Percentiles rank a stretch among this genome's conserved stretches.
phyloP scores from a whole-genome alignment of 306 rosid species.

The Ormosia emarginata region DNA sequence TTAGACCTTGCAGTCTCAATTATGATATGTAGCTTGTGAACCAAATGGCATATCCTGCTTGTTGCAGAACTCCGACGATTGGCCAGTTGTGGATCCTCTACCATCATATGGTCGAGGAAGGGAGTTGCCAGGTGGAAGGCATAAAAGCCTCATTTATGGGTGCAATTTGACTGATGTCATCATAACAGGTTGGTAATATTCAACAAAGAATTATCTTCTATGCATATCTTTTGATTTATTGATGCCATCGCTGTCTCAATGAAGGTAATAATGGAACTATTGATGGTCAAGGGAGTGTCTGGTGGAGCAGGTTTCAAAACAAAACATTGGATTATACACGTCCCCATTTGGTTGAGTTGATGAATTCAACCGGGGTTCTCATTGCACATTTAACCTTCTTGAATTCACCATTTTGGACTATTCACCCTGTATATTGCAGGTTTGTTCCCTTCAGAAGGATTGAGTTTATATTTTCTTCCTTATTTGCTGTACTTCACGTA shows the following conservation, averaged over 20 bases:
- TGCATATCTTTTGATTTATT: constrained; percentile 10
- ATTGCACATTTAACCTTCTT: constrained; percentile 64
- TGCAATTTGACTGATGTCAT: constrained; percentile 66
- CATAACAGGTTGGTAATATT: constrained; percentile 57
- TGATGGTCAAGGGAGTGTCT: constrained; percentile 72
- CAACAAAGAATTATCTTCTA: background rate
- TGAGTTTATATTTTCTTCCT: constrained; percentile 8
- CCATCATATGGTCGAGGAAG: constrained; percentile 94
- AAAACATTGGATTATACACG: constrained; percentile 64
- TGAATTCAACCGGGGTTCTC: constrained; percentile 61
- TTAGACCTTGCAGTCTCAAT: constrained; percentile 3
- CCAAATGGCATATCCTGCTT: constrained; percentile 23
- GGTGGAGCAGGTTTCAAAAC: constrained; percentile 65
- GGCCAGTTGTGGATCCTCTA: constrained; percentile 76
- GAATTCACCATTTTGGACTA: constrained; percentile 76
- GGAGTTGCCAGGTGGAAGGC: constrained; percentile 81
- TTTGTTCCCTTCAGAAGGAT: constrained; percentile 36
- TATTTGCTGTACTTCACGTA: background rate
- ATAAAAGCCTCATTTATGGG: constrained; percentile 71
- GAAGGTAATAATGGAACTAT: constrained; percentile 71
- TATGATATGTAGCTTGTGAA: background rate
- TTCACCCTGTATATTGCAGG: constrained; percentile 90
- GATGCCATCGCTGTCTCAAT: constrained; percentile 29
- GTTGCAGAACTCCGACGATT: constrained; percentile 53
- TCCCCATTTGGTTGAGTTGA: constrained; percentile 76